Conservation (phyloP, 2,329 filamentous ascomycete genomes). For the Ophiocordyceps camponoti-rufipedis region DNA sequence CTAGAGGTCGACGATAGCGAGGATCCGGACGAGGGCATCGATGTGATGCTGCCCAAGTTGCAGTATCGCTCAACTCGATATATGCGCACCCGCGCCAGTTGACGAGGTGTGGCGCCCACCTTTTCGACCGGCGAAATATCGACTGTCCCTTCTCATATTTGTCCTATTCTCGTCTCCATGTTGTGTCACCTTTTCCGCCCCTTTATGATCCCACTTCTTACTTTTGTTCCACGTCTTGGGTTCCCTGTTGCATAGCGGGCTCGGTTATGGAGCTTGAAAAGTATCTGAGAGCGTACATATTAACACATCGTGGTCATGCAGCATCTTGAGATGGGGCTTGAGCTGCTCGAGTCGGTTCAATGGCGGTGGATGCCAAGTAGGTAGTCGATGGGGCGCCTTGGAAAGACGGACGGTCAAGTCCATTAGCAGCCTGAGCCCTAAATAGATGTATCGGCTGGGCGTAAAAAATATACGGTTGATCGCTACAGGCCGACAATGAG, state of each 20-base stretch:
- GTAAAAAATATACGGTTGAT: too few species aligned
- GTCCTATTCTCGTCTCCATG: not conserved
- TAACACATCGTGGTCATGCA: too few species aligned
- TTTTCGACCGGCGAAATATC: too few species aligned
- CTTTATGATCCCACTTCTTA: not conserved
- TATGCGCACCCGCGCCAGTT: constrained; percentile 14
- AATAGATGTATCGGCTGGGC: too few species aligned
- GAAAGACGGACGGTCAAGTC: too few species aligned
- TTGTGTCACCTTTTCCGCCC: not conserved
- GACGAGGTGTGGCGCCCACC: not conserved
- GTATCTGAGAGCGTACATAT: not conserved
- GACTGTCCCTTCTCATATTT: not conserved
- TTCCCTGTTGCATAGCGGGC: not conserved
- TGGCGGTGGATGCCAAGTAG: too few species aligned
- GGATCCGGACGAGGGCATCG: constrained; percentile 24
- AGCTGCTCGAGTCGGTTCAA: too few species aligned
- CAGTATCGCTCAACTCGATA: constrained; percentile 23
- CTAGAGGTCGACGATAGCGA: constrained; percentile 16
- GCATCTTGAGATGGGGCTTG: too few species aligned
- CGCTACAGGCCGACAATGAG: too few species aligned
- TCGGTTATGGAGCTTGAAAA: not conserved
- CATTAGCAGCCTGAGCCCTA: too few species aligned
- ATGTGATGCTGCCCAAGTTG: constrained; percentile 19
- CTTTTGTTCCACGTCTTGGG: not conserved
- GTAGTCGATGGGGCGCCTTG: too few species aligned